Conservation (phyloP, 2,329 filamentous ascomycete genomes). For the Ceratocystis cubensis region DNA sequence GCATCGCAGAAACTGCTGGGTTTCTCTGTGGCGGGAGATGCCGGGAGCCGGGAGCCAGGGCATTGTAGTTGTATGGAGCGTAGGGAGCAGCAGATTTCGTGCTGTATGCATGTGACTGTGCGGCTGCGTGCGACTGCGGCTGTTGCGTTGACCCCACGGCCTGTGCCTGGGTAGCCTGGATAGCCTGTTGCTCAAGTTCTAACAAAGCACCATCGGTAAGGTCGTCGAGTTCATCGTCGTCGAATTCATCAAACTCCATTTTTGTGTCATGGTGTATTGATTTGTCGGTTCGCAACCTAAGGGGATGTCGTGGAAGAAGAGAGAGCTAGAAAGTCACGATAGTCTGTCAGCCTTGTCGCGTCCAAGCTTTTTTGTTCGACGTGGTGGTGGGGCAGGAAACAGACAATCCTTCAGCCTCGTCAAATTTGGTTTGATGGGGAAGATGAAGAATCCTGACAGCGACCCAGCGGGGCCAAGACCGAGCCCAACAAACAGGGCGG, state of each 20-base stretch:
- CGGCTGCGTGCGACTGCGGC: not conserved
- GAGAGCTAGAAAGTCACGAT: not conserved
- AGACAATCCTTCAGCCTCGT: too few species aligned
- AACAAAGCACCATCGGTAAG: constrained; percentile 45
- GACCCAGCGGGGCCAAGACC: too few species aligned
- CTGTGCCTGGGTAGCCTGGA: constrained; percentile 44
- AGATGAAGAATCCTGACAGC: too few species aligned
- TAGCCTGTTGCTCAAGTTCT: constrained; percentile 52
- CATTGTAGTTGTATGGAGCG: not conserved
- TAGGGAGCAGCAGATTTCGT: too few species aligned
- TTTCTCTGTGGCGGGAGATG: constrained; percentile 7
- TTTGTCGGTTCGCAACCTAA: not conserved
- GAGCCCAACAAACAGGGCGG: too few species aligned
- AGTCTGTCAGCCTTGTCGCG: constrained; percentile 5
- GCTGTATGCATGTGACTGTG: too few species aligned
- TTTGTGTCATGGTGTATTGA: not conserved
- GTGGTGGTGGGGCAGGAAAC: not conserved
- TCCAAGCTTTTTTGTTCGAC: not conserved
- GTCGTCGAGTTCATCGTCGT: constrained; percentile 50
- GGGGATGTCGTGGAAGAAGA: not conserved
- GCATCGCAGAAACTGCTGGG: not conserved
- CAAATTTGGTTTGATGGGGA: too few species aligned
- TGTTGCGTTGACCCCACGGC: constrained; percentile 6
- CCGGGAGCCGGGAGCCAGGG: not conserved
- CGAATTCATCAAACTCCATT: constrained; percentile 19